Conservation (phyloP, 192 early-diverging fungal genomes). For the Ramicandelaber brevisporus region DNA sequence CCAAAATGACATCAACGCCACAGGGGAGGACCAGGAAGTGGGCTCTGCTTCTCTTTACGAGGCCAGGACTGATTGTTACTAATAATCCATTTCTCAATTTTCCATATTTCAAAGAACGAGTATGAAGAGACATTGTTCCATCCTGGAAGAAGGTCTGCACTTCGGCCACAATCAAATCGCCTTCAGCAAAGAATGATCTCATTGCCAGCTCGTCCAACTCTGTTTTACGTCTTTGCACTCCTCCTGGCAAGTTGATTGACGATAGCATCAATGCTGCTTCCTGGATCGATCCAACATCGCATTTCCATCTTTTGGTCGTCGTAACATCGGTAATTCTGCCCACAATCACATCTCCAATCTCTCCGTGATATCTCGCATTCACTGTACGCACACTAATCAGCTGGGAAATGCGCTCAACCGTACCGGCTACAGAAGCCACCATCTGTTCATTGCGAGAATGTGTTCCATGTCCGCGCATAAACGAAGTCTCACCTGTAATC, state of each 20-base stretch:
- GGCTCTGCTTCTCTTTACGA: constrained; percentile 77
- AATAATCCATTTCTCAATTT: constrained; percentile 66
- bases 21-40: constrained; percentile 84
- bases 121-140: constrained; percentile 70
- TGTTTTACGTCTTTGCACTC: constrained; percentile 79
- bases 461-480: constrained; percentile 53
- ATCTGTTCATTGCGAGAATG: constrained; percentile 42
- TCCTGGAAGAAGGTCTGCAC: constrained; percentile 67
- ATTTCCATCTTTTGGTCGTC: constrained; percentile 81
- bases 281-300: constrained; percentile 68
- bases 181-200: constrained; percentile 82
- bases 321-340: constrained; percentile 80
- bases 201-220: constrained; percentile 95
- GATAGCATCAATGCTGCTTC: constrained; percentile 72
- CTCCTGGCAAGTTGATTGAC: constrained; percentile 83
- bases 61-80: constrained; percentile 58
- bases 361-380: constrained; percentile 68
- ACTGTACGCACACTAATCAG: constrained; percentile 74
- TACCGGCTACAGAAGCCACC: constrained; percentile 69
- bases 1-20: constrained; percentile 80
- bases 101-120: constrained; percentile 69
- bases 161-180: constrained; percentile 81
- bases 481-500: neutral
- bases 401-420: constrained; percentile 86
- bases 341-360: constrained; percentile 92